phyloP scores from a whole-genome alignment of 768 basidiomycete species.

The Phanerochaete sordida region DNA sequence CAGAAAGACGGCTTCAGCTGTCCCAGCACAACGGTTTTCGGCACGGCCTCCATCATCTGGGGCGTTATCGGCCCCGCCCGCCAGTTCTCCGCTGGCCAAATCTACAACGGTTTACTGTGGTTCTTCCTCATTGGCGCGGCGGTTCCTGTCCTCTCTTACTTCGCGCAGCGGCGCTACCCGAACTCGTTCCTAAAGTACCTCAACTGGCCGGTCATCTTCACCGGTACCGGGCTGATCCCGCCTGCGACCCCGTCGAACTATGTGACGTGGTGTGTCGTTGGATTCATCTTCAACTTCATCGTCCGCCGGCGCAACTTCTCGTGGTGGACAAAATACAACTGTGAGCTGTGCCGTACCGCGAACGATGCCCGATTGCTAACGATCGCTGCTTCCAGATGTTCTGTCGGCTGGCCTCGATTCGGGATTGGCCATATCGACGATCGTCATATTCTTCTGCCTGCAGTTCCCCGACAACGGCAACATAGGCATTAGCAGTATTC shows the following conservation, averaged over 20 bases:
- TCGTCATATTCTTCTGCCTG: conserved; percentile 30
- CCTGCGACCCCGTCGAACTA: conserved; percentile 84
- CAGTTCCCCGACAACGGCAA: conserved; percentile 31
- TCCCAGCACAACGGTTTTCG: conserved; percentile 45
- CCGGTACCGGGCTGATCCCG: conserved; percentile 64
- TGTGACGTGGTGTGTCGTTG: conserved; percentile 67
- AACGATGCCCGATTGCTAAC: too few relatives aligned
- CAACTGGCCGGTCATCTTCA: conserved; percentile 49
- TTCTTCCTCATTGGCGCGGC: conserved; percentile 72
- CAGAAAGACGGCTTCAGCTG: conserved; percentile 63
- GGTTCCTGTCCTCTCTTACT: conserved; percentile 56
- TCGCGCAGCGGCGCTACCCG: conserved; percentile 61
- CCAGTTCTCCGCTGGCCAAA: conserved; percentile 50
- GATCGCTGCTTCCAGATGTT: neutral
- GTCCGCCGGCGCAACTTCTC: conserved; percentile 60
- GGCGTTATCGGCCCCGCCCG: conserved; percentile 64
- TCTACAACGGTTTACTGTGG: conserved; percentile 55
- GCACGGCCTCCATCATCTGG: conserved; percentile 48
- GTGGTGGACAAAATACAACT: conserved; percentile 77
- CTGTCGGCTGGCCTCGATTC: neutral
- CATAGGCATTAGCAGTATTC: conserved; percentile 31
- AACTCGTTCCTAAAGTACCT: conserved; percentile 57
- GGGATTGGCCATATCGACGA: conserved; percentile 19
- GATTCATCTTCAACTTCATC: conserved; percentile 74
- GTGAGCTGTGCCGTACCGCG: too few relatives aligned